Conservation (phyloP, 2,329 filamentous ascomycete species). For the Helicocarpus griseus region DNA sequence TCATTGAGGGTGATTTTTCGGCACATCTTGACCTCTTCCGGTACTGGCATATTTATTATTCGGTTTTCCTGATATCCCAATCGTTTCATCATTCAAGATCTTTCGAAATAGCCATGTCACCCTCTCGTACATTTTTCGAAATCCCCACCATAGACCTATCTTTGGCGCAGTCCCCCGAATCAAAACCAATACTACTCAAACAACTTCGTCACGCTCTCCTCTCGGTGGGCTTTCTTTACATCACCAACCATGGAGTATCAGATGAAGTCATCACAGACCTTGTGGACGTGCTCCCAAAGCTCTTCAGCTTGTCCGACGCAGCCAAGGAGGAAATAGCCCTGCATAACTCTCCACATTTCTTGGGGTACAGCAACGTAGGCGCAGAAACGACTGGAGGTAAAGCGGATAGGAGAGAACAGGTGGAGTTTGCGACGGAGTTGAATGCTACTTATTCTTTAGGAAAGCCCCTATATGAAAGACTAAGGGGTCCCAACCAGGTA, state of each 20-base stretch:
- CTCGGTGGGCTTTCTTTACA: slow-evolving; percentile 19
- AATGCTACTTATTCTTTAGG: slow-evolving; percentile 22
- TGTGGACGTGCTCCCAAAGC: slow-evolving; percentile 12
- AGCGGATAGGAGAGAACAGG: slow-evolving; percentile 47
- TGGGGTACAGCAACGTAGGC: slow-evolving; percentile 49
- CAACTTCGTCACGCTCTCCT: slow-evolving; percentile 19
- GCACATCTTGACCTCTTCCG: too few species aligned
- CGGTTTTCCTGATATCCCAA: too few species aligned
- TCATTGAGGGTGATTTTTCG: too few species aligned
- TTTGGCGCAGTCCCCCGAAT: slow-evolving; percentile 26
- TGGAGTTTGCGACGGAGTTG: slow-evolving; percentile 51
- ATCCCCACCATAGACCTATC: slow-evolving; percentile 45
- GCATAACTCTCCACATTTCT: slow-evolving; percentile 49
- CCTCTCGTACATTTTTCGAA: slow-evolving; percentile 10
- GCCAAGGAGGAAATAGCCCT: slow-evolving; percentile 18
- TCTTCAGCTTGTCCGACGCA: slow-evolving; percentile 14
- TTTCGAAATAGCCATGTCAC: neutral
- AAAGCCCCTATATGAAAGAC: slow-evolving; percentile 32
- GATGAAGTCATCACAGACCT: slow-evolving; percentile 13
- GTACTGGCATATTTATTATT: too few species aligned
- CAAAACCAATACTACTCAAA: slow-evolving; percentile 29
- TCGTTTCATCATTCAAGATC: neutral
- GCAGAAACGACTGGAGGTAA: slow-evolving; percentile 47
- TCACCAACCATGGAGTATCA: slow-evolving; percentile 17
- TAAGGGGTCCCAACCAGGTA: slow-evolving; percentile 42